Evolutionary conservation across 768 basidiomycete genomes (phyloP).

Genomic region (Nevesoporus exiguus): DNA sequence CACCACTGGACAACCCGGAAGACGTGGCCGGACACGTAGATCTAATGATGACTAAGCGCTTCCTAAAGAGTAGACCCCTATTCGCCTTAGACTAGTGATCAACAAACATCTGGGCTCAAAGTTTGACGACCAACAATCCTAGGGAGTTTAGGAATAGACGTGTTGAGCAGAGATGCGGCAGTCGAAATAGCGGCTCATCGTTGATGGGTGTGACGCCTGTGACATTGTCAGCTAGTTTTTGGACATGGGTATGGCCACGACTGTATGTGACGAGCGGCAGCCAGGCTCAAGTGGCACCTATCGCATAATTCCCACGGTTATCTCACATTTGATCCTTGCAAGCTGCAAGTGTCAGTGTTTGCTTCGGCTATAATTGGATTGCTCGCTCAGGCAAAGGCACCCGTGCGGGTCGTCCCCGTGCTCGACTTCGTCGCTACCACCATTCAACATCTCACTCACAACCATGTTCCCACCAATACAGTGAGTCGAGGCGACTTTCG

Average conservation of each 20-base stretch:
- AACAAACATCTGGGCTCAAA: too few species aligned
- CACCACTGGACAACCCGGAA: background rate
- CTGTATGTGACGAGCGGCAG: too few species aligned
- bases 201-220: too few species aligned
- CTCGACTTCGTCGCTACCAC: background rate
- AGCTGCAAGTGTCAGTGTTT: background rate
- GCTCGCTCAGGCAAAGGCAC: background rate
- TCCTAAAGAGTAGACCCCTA: background rate
- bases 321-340: too few species aligned
- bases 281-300: too few species aligned
- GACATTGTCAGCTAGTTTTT: too few species aligned
- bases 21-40: constrained; percentile 26
- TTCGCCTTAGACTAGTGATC: too few species aligned
- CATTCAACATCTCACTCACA: background rate
- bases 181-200: too few species aligned
- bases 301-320: too few species aligned
- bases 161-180: too few species aligned
- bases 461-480: constrained; percentile 13
- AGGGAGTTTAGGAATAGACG: too few species aligned
- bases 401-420: background rate
- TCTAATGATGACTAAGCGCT: constrained; percentile 14
- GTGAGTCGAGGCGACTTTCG: constrained; percentile 10
- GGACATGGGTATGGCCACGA: too few species aligned
- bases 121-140: background rate
- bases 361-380: background rate